These are phyloP conservation scores for Aspergillus novoparasiticus DNA, from an alignment of 2,329 filamentous ascomycete species.

Conservation along the genomic window DNA sequence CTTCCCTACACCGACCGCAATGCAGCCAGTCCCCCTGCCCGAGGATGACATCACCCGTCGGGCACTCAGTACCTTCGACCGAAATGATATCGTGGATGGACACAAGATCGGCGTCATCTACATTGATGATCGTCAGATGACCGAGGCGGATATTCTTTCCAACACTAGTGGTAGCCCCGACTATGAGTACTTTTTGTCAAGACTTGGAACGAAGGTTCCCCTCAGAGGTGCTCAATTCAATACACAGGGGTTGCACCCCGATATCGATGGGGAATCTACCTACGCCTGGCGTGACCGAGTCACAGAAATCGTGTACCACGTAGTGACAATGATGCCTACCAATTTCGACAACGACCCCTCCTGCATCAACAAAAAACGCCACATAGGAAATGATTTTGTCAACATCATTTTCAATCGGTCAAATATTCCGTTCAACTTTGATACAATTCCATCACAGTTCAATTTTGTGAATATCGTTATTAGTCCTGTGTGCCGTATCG, in stretches of 20 bases:
- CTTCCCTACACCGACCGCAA: slow-evolving; percentile 49
- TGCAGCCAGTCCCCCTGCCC: slow-evolving; percentile 76
- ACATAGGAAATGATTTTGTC: slow-evolving; percentile 97
- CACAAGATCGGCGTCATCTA: slow-evolving; percentile 96
- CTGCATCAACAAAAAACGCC: slow-evolving; percentile 83
- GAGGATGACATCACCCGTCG: slow-evolving; percentile 70
- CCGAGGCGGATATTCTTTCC: slow-evolving; percentile 80
- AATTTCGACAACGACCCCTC: slow-evolving; percentile 73
- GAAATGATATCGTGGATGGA: slow-evolving; percentile 85
- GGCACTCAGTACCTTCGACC: slow-evolving; percentile 80
- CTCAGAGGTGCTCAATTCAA: slow-evolving; percentile 87
- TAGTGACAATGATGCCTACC: slow-evolving; percentile 97
- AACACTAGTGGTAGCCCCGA: slow-evolving; percentile 86
- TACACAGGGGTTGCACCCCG: slow-evolving; percentile 84
- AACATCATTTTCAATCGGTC: slow-evolving; percentile 99
- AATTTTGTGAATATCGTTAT: slow-evolving; percentile 98
- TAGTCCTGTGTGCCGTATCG: slow-evolving; percentile 66
- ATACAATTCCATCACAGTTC: slow-evolving; percentile 92
- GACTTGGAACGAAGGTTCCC: slow-evolving; percentile 77
- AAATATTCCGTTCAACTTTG: slow-evolving; percentile 81
- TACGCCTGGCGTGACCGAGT: slow-evolving; percentile 95
- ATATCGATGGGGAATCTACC: slow-evolving; percentile 82
- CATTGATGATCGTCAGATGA: slow-evolving; percentile 80
- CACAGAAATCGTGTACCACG: slow-evolving; percentile 92
- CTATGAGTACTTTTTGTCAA: slow-evolving; percentile 81